phyloP scores from a whole-genome alignment of 768 basidiomycete species.

The Gyrodon lividus region DNA sequence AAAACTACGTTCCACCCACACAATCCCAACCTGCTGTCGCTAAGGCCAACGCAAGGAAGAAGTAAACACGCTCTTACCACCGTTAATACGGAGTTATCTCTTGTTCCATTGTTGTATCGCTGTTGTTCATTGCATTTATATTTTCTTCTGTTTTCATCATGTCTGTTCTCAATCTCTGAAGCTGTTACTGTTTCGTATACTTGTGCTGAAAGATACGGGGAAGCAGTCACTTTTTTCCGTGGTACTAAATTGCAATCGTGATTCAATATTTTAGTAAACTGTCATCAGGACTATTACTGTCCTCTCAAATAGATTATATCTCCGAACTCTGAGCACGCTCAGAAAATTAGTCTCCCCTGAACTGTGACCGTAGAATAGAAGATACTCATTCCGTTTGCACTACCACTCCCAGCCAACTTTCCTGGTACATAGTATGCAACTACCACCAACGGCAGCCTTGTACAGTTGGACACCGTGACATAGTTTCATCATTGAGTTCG shows the following conservation, averaged over 20 bases:
- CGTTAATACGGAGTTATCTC: slow-evolving; percentile 16
- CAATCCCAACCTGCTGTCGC: slow-evolving; percentile 41
- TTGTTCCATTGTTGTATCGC: slow-evolving; percentile 21
- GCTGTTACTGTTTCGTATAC: slow-evolving; percentile 2
- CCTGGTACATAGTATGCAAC: too few relatives aligned
- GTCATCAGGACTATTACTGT: neutral
- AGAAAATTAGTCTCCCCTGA: too few relatives aligned
- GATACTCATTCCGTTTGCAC: too few relatives aligned
- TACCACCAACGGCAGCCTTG: too few relatives aligned
- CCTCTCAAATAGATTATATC: too few relatives aligned
- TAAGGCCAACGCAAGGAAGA: slow-evolving; percentile 44
- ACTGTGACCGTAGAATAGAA: too few relatives aligned
- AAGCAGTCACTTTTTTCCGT: slow-evolving; percentile 5
- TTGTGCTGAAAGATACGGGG: slow-evolving; percentile 4
- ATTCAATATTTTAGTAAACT: too few relatives aligned
- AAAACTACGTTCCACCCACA: slow-evolving; percentile 58
- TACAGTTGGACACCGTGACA: too few relatives aligned
- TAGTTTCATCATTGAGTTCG: too few relatives aligned
- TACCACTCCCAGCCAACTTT: too few relatives aligned
- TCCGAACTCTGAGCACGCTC: too few relatives aligned
- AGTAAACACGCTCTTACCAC: slow-evolving; percentile 27
- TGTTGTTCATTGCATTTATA: slow-evolving; percentile 21
- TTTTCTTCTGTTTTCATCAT: slow-evolving; percentile 8
- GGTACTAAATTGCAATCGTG: slow-evolving; percentile 10
- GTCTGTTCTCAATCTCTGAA: slow-evolving; percentile 1